Percentiles rank a stretch among this genome's conserved stretches.
These are phyloP conservation scores for apple (Malus domestica) DNA, from an alignment of 306 rosid genomes.

Conservation along the genomic window DNA sequence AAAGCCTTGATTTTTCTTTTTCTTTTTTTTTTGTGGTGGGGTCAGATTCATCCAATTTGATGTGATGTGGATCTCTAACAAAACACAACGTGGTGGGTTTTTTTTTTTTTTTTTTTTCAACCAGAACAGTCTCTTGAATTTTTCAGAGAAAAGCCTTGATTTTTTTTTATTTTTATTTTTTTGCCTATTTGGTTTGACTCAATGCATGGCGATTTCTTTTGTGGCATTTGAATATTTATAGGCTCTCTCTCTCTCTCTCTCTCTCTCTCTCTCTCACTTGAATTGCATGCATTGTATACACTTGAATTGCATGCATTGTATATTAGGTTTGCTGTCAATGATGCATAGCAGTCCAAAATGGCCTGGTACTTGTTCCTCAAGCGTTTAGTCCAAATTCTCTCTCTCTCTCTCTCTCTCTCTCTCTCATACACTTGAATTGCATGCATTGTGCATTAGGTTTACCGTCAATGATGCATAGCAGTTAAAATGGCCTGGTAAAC, in stretches of 20 bases:
- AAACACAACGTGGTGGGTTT: no score
- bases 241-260: no score
- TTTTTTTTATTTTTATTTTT: not conserved
- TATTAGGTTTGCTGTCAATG: no score
- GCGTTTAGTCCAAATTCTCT: no score
- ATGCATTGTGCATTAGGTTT: not conserved
- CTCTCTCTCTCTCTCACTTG: no score
- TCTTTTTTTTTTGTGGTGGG: not conserved
- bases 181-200: not conserved
- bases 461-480: not conserved
- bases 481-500: not conserved
- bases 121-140: not conserved
- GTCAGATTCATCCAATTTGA: not conserved
- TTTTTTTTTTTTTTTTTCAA: not conserved
- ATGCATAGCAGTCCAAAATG: no score
- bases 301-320: no score
- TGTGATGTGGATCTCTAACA: no score
- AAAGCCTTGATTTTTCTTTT: not conserved
- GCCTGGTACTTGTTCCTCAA: not conserved
- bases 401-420: no score
- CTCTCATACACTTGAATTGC: not conserved
- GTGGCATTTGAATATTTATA: not conserved
- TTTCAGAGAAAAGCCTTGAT: not conserved
- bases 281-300: no score
- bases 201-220: not conserved